Evolutionary conservation across 345 rosid genomes (phyloP).

Genomic region (Eucalyptus coolabah): DNA sequence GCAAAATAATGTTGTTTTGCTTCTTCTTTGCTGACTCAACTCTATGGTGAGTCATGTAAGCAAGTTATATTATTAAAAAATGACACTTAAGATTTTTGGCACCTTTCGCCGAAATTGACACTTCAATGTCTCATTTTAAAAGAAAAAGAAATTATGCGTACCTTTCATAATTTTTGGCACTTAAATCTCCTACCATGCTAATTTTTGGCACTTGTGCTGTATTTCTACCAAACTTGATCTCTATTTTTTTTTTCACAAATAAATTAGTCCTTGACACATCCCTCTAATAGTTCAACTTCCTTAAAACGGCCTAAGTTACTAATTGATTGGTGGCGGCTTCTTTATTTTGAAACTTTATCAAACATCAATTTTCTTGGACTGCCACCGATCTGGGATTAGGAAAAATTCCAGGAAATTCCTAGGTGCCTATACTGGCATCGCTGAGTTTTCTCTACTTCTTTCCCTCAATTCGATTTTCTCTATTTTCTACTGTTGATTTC

Average conservation of each 20-base stretch:
- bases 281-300: not conserved
- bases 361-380: not conserved
- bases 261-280: not conserved
- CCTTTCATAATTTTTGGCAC: rapidly evolving
- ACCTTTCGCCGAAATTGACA: rapidly evolving
- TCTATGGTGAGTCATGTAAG: too few relatives aligned
- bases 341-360: not conserved
- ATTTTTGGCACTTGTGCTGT: too few relatives aligned
- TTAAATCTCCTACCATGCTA: rapidly evolving
- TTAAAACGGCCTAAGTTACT: not conserved
- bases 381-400: not conserved
- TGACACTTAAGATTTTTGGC: rapidly evolving
- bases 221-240: too few relatives aligned
- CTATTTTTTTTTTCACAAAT: too few relatives aligned
- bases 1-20: rapidly evolving
- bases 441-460: not conserved
- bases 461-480: not conserved
- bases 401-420: not conserved
- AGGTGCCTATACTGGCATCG: not conserved
- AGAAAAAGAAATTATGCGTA: rapidly evolving
- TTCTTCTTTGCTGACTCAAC: rapidly evolving
- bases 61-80: too few relatives aligned
- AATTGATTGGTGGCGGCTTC: not conserved
- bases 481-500: not conserved
- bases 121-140: too few relatives aligned